phyloP scores from a whole-genome alignment of 352 stramenopile genomes.

The Paralagenidium karlingii region DNA sequence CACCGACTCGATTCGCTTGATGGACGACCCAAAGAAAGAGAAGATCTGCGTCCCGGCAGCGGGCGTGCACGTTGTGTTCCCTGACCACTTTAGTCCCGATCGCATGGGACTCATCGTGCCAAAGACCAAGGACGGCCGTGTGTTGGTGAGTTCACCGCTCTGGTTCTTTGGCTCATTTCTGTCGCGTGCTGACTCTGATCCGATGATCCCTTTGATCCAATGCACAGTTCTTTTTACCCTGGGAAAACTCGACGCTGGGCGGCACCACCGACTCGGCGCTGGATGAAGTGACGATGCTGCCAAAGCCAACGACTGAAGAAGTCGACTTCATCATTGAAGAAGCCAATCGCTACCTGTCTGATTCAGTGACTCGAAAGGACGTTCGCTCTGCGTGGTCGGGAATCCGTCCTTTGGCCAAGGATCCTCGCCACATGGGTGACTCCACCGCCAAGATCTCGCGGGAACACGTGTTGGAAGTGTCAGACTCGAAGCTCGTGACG shows the following conservation, averaged over 20 bases:
- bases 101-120: constrained; percentile 94
- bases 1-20: constrained; percentile 80
- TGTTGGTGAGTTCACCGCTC: constrained; percentile 17
- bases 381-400: constrained; percentile 93
- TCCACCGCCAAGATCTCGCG: constrained; percentile 83
- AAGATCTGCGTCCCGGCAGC: constrained; percentile 90
- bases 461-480: constrained; percentile 91
- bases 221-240: constrained; percentile 93
- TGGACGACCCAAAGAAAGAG: constrained; percentile 84
- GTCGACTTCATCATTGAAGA: constrained; percentile 93
- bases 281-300: constrained; percentile 92
- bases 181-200: constrained; percentile 1
- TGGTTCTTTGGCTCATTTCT: neutral
- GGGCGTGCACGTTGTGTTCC: constrained; percentile 92
- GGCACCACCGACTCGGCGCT: constrained; percentile 90
- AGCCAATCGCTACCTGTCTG: constrained; percentile 84
- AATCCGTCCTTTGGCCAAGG: constrained; percentile 89
- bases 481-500: constrained; percentile 84
- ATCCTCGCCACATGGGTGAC: constrained; percentile 71
- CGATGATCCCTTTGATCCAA: constrained; percentile 1
- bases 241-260: constrained; percentile 88
- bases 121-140: constrained; percentile 90
- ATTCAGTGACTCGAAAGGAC: constrained; percentile 82
- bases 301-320: constrained; percentile 84
- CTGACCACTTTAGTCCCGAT: constrained; percentile 91